Conservation (phyloP, 768 basidiomycete species). For the Scleroderma citrinum region DNA sequence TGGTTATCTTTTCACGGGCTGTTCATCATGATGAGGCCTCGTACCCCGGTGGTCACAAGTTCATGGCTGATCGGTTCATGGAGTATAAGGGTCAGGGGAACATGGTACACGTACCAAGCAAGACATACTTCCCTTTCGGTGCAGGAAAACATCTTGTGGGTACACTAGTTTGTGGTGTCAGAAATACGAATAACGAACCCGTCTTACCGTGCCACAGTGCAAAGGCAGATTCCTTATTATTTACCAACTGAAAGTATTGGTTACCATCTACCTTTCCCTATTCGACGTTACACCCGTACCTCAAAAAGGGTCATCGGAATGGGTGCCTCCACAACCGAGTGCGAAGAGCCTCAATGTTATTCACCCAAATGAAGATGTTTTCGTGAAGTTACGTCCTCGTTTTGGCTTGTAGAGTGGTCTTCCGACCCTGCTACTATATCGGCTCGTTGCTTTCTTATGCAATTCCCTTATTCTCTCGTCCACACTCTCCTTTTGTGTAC, state of each 20-base stretch:
- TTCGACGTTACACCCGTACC: not conserved
- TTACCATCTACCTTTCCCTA: no score
- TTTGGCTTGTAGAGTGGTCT: no score
- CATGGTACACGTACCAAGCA: conserved; percentile 9
- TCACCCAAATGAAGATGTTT: no score
- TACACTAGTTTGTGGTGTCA: not conserved
- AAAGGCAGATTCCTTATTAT: not conserved
- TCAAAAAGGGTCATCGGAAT: no score
- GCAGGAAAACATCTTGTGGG: no score
- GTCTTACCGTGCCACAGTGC: not conserved
- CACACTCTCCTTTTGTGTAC: no score
- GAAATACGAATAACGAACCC: no score
- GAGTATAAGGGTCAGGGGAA: conserved; percentile 8
- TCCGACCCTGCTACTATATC: no score
- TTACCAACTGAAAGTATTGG: not conserved
- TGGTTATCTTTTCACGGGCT: conserved; percentile 14
- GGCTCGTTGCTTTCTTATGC: no score
- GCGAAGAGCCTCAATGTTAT: no score
- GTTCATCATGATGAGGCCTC: conserved; percentile 11
- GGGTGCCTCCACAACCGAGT: no score
- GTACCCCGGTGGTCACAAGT: conserved; percentile 11
- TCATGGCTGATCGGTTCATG: conserved; percentile 15
- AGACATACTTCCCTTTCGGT: conserved; percentile 14
- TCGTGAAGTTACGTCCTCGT: conserved; percentile 36
- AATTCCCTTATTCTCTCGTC: no score